Evolutionary conservation across 805 yeast genomes (phyloP).

Genomic region (Lipomyces mesembrius): DNA sequence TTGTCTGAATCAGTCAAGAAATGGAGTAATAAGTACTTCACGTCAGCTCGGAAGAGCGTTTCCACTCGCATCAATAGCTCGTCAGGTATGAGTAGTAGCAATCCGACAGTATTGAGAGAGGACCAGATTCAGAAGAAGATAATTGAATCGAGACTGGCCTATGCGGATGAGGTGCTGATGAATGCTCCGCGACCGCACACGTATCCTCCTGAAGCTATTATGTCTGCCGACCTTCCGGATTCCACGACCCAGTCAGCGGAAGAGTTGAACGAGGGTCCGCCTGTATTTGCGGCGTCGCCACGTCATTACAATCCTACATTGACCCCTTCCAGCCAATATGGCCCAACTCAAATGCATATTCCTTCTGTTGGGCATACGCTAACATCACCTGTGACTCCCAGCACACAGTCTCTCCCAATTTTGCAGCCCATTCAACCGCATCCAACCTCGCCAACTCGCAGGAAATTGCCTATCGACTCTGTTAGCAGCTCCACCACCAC

Average conservation of each 20-base stretch:
- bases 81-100: conserved; percentile 17
- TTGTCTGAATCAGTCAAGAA: conserved; percentile 33
- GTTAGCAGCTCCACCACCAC: neutral
- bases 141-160: conserved; percentile 25
- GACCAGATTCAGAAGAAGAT: conserved; percentile 32
- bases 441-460: conserved; percentile 27
- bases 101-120: conserved; percentile 16
- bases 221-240: conserved; percentile 16
- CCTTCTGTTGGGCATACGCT: conserved; percentile 18
- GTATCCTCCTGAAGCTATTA: conserved; percentile 23
- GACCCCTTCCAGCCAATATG: conserved; percentile 14
- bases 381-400: conserved; percentile 1
- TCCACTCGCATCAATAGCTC: conserved; percentile 19
- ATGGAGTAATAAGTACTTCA: conserved; percentile 34
- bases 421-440: conserved; percentile 21
- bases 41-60: conserved; percentile 32
- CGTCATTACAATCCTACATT: neutral
- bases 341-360: conserved; percentile 31
- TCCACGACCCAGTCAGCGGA: conserved; percentile 21
- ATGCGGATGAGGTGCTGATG: conserved; percentile 26
- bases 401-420: conserved; percentile 9
- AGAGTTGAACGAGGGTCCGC: conserved; percentile 31
- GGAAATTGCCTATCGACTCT: conserved; percentile 7
- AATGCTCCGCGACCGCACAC: conserved; percentile 35
- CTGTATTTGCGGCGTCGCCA: conserved; percentile 16